phyloP scores from a whole-genome alignment of 73 alveolate genomes.

The Tetrahymena borealis region DNA sequence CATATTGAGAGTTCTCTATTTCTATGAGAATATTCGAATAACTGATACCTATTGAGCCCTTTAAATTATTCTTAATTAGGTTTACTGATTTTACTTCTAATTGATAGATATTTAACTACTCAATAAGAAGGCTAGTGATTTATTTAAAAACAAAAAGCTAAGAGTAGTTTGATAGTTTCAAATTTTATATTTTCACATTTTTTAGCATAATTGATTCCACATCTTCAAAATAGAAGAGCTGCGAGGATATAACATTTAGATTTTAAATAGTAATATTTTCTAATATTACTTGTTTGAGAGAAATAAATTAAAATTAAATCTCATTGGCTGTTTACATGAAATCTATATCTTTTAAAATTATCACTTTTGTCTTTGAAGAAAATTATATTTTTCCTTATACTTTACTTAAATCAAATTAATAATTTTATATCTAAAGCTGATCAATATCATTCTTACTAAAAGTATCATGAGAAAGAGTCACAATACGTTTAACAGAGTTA shows the following conservation, averaged over 20 bases:
- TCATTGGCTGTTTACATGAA: neutral
- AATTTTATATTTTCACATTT: neutral
- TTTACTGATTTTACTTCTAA: too few species aligned
- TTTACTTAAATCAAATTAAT: neutral
- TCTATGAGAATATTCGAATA: too few species aligned
- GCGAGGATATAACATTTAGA: neutral
- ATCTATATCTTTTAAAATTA: neutral
- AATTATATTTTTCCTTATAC: neutral
- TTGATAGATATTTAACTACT: neutral
- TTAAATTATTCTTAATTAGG: neutral
- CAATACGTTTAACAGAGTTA: neutral
- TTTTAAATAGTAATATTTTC: neutral
- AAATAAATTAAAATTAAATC: neutral
- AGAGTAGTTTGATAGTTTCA: neutral
- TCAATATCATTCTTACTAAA: neutral
- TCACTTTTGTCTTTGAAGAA: neutral
- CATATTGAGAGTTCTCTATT: neutral
- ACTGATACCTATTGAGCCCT: too few species aligned
- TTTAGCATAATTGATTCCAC: neutral
- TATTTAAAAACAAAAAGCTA: neutral
- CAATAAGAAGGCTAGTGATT: neutral
- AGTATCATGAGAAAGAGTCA: neutral
- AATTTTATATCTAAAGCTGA: neutral
- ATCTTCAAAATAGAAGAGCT: neutral
- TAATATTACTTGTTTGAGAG: neutral